Conservation (phyloP, 2,329 filamentous ascomycete species). For the Albifimbria verrucaria region DNA sequence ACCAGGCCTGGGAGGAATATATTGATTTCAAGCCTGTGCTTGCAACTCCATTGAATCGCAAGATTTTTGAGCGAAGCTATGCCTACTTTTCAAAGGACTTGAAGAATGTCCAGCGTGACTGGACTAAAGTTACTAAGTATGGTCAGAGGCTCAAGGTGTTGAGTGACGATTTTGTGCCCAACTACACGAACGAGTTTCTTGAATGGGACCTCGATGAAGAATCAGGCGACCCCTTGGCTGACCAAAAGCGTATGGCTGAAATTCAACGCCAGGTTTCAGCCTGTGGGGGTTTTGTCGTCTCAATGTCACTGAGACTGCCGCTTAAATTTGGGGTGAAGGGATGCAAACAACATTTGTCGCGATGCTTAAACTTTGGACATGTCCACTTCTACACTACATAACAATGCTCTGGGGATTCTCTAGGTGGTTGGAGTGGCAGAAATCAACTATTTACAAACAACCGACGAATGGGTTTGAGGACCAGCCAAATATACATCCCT, state of each 20-base stretch:
- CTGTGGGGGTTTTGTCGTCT: constrained; percentile 63
- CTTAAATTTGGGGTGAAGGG: too few relatives aligned
- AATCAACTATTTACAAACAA: too few relatives aligned
- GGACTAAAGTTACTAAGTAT: constrained; percentile 74
- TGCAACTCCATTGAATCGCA: constrained; percentile 65
- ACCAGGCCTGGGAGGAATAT: constrained; percentile 64
- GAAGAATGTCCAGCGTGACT: constrained; percentile 72
- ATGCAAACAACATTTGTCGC: too few relatives aligned
- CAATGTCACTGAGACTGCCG: constrained; percentile 12
- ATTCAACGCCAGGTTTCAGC: constrained; percentile 65
- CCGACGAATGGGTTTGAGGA: too few relatives aligned
- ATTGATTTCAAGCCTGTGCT: constrained; percentile 70
- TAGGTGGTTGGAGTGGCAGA: too few relatives aligned
- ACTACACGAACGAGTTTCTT: constrained; percentile 73
- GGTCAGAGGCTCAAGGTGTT: constrained; percentile 71
- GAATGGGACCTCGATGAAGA: constrained; percentile 63
- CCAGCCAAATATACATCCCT: too few relatives aligned
- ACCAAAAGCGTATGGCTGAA: constrained; percentile 71
- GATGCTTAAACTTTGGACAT: too few relatives aligned
- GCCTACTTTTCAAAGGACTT: constrained; percentile 73
- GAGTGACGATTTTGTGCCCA: constrained; percentile 59
- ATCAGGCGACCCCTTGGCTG: constrained; percentile 63
- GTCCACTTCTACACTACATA: too few relatives aligned
- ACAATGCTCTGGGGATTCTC: too few relatives aligned
- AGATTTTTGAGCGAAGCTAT: constrained; percentile 77